Evolutionary conservation across 805 yeast species (phyloP), one percentile per base, ranked within the genome.

Genomic region (Candida golubevii): DNA sequence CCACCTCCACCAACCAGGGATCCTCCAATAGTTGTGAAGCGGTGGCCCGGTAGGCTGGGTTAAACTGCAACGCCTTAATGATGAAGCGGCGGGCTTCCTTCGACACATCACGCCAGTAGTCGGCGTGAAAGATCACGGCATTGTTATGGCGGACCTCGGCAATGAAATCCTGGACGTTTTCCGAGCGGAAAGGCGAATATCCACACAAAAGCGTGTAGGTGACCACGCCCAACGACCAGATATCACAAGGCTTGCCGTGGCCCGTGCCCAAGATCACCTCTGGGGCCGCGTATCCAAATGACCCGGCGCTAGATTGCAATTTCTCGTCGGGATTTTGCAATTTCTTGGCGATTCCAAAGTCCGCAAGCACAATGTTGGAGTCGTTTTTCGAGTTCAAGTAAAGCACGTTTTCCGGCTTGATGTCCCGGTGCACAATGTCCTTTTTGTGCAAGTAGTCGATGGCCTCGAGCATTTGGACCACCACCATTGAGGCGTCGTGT

Each of bases 241-340:
- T 78, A 62, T 91, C 99, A 66, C 97, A 91, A 1, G 97, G 91
- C 57, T 86, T 88, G 33, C 97, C 96, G 65, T 91, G 97, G 8
- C 97, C 98, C 33, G 74, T 71, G 12, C 85, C 82, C 35, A 81
- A 67, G 33, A 91, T 75, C 7, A 91, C 89, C 60, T 91, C 99
- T 0, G 99, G 99, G 0, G 98, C 98, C 30, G 96, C 97, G 62
- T 91, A 91, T 1, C 99, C 98, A 65, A 88, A 82, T 1, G 96
- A 86, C 1, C 98, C 98, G 0, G 96, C 96, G 35, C 86, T 82
- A 18, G 83, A 71, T 29, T 75, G 80, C 47, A 88, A 70, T 47
- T 78, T 68, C 44, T 85, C 88, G 53, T 80, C 77, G 4, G 79
- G 74, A 10, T 72, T 63, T 46, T 74, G 71, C 51, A 91, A 68